phyloP scores from a whole-genome alignment of 140 eudicot genomes.

The Flaveria floridana region DNA sequence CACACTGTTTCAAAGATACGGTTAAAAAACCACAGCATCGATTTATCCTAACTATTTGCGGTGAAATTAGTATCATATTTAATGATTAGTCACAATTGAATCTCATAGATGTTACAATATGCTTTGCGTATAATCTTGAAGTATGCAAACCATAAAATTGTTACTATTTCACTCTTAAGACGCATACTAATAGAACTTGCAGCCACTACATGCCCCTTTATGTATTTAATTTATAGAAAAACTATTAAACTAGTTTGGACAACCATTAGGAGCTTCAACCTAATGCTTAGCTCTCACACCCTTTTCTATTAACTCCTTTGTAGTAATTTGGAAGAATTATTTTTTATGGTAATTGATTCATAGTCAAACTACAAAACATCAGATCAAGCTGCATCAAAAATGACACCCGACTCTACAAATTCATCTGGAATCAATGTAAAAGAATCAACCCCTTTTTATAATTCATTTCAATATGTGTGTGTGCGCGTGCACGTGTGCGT shows the following conservation, averaged over 20 bases:
- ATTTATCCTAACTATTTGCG: neutral
- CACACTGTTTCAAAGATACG: neutral
- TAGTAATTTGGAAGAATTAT: conserved; percentile 1
- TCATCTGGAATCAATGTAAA: conserved; percentile 34
- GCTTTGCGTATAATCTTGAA: no score
- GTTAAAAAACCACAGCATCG: neutral
- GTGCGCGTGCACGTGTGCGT: no score
- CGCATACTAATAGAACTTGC: no score
- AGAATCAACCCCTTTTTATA: neutral
- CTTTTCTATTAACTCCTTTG: conserved; percentile 7
- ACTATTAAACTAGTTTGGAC: neutral
- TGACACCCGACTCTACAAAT: conserved; percentile 44
- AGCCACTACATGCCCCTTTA: neutral
- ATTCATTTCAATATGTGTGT: neutral
- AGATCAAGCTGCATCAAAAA: conserved; percentile 39
- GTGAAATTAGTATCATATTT: no score
- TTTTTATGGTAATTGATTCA: conserved; percentile 57
- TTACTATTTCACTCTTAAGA: no score
- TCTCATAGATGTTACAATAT: no score
- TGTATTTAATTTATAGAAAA: neutral
- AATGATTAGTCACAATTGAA: no score
- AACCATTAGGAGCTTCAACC: neutral
- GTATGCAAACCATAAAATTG: no score
- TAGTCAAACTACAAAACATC: conserved; percentile 32
- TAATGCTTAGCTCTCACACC: neutral